These are phyloP conservation scores for Globisporangium rhizosaccharum DNA, from an alignment of 352 stramenopile species.

Conservation along the genomic window DNA sequence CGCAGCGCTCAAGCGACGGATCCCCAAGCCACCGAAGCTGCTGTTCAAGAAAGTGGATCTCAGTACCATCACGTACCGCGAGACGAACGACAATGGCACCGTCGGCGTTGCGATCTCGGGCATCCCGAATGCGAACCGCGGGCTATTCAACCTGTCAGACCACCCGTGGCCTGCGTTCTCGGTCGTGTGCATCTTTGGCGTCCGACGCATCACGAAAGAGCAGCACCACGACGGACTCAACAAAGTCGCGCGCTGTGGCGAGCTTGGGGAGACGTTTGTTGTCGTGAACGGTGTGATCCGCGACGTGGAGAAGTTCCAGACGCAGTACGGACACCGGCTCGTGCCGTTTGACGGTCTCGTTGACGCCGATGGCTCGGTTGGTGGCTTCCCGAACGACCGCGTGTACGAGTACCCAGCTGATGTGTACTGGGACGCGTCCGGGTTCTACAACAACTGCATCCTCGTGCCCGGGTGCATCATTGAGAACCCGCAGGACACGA, in stretches of 20 bases:
- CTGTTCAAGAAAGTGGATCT: conserved; percentile 83
- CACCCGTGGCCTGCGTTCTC: conserved; percentile 84
- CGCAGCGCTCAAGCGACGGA: conserved; percentile 68
- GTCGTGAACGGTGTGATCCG: conserved; percentile 82
- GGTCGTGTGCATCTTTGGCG: conserved; percentile 85
- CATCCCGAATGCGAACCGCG: conserved; percentile 76
- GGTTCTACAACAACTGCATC: conserved; percentile 90
- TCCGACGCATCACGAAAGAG: conserved; percentile 81
- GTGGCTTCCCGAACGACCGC: conserved; percentile 82
- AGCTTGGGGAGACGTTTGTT: conserved; percentile 84
- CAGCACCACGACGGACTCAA: conserved; percentile 85
- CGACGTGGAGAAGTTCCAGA: conserved; percentile 86
- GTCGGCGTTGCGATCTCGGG: conserved; percentile 80
- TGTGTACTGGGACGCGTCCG: conserved; percentile 83
- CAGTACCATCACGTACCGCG: conserved; percentile 77
- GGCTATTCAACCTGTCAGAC: conserved; percentile 77
- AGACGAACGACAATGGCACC: conserved; percentile 84
- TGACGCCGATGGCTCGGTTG: conserved; percentile 77
- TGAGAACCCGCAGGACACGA: conserved; percentile 73
- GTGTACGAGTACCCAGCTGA: conserved; percentile 84
- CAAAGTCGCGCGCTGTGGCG: conserved; percentile 79
- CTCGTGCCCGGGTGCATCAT: conserved; percentile 81
- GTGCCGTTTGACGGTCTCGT: conserved; percentile 78
- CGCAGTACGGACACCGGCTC: conserved; percentile 81
- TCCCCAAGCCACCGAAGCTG: conserved; percentile 79